Evolutionary conservation across 805 yeast species (phyloP), one percentile per base, ranked within the genome.

Genomic region (Kluyveromyces aestuarii): DNA sequence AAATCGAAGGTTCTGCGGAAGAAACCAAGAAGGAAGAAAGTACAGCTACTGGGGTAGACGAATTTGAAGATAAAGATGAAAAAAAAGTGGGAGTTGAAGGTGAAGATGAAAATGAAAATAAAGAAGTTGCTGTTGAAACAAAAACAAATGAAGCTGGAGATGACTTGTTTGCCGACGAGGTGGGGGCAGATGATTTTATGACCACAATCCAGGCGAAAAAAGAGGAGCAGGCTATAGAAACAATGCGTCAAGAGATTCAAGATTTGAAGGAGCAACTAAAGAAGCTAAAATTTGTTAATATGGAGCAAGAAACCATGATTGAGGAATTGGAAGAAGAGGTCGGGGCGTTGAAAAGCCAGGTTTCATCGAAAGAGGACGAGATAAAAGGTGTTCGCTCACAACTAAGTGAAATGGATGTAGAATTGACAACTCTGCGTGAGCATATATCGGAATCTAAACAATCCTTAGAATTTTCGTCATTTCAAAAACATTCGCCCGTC

Each of bases 221-320:
- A 10, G 70, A 70, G 40, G 61, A 72, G 14, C 57, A 54, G 6
- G 55, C 60, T n/a, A 57, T 77, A 8, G 56, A 57, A 21, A 52
- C 55, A 7, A 57, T 76, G 2, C 72, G 72, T 41, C 51, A 59
- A 27, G 74, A 74, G 46, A 51, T 72, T 14, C 75, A 70, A 40
- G 55, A 58, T 2, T 51, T 68, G 11, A 68, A 68, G 21, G 60
- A 68, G 21, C 67, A 66, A 35, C 60, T 61, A 18, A 66, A 65
- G 37, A 59, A 56, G 9, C 54, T 69, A 5, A 67, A 68, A 45
- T 64, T 63, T 45, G 52, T 54, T 18, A 65, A 62, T 40, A 59
- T 61, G 57, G 68, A 62, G n/a, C 62, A 62, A 27, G 69, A 66
- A 42, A 55, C 63, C 11, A 58, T 61, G 0, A 59, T 65, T 27